Percentiles rank a stretch among this genome's conserved stretches.
Evolutionary conservation across 208 protist genomes (phyloP).

Genomic region (Leishmania mexicana): DNA sequence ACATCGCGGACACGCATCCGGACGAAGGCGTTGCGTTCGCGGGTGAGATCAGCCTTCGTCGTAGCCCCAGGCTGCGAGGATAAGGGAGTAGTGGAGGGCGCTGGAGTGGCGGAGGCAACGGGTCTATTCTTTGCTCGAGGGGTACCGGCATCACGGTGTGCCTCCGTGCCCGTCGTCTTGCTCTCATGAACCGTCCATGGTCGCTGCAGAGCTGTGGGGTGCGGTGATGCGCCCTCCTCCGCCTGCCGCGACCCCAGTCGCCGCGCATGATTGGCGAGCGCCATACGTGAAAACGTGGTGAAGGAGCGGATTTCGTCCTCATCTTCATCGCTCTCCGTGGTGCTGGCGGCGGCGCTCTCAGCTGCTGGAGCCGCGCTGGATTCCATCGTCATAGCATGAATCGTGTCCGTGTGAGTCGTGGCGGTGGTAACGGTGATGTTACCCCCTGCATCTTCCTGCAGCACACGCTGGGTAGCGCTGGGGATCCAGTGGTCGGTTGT

Average conservation of each 20-base stretch:
- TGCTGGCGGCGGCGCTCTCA: slow-evolving; percentile 5
- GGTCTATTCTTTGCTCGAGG: not conserved
- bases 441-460: slow-evolving; percentile 1
- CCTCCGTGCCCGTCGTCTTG: not conserved
- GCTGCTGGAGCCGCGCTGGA: not conserved
- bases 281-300: slow-evolving; percentile 31
- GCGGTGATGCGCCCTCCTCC: not conserved
- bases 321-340: slow-evolving; percentile 14
- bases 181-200: not conserved
- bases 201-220: not conserved
- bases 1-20: slow-evolving; percentile 44
- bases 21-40: slow-evolving; percentile 27
- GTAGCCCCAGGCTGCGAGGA: not conserved
- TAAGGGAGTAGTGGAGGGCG: not conserved
- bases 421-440: slow-evolving; percentile 13
- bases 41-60: not conserved
- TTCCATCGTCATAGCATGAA: not conserved
- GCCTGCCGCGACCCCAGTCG: not conserved
- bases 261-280: slow-evolving; percentile 16
- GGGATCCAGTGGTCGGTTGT: slow-evolving; percentile 19
- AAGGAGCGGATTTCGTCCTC: slow-evolving; percentile 26
- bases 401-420: not conserved
- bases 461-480: not conserved
- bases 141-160: not conserved
- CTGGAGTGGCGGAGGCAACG: not conserved